phyloP scores from a whole-genome alignment of 73 alveolate genomes.

The Tetrahymena thermophila region DNA sequence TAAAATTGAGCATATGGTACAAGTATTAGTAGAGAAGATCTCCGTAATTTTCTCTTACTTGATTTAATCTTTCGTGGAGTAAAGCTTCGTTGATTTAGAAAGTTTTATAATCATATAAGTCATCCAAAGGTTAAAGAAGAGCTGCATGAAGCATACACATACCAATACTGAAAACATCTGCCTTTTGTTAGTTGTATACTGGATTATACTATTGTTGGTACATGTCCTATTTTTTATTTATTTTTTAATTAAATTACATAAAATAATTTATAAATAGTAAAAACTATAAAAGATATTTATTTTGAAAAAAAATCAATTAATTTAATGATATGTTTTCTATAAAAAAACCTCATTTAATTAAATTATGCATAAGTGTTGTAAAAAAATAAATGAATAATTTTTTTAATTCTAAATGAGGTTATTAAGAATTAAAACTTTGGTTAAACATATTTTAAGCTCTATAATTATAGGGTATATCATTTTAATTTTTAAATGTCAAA shows the following conservation, averaged over 20 bases:
- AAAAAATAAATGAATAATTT: neutral
- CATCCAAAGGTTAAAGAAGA: conserved; percentile 15
- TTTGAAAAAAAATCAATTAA: neutral
- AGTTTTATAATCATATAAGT: conserved; percentile 9
- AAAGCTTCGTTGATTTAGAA: neutral
- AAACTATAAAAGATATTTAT: neutral
- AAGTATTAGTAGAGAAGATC: neutral
- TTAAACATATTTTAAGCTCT: no score
- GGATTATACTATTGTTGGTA: neutral
- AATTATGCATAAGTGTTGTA: neutral
- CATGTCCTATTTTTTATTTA: neutral
- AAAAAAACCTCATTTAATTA: neutral
- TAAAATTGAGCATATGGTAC: neutral
- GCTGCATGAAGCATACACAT: conserved; percentile 35
- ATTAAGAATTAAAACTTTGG: no score
- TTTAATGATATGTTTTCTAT: neutral
- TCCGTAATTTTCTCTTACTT: neutral
- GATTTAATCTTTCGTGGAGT: conserved; percentile 3
- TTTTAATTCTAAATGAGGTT: no score
- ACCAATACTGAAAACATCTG: conserved; percentile 42
- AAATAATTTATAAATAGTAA: no score
- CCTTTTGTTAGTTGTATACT: conserved; percentile 16
- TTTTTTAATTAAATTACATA: neutral
- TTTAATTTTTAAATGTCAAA: neutral
- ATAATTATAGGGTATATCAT: neutral